Conservation (phyloP, 2,329 filamentous ascomycete genomes). For the Aspergillus sp. region DNA sequence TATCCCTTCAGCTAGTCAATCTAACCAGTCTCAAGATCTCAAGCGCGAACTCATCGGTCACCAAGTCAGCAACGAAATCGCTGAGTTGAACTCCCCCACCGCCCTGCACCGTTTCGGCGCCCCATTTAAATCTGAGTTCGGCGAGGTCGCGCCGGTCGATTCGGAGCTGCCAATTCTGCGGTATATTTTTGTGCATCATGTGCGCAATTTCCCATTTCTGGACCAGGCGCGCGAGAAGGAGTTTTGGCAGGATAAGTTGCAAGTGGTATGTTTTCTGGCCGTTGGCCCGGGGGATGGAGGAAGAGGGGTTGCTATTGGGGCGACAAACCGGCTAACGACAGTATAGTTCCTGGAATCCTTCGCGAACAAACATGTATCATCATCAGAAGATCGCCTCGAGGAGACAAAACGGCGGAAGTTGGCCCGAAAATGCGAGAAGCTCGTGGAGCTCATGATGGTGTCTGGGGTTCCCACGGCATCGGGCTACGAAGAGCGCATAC, state of each 20-base stretch:
- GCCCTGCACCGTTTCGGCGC: constrained; percentile 91
- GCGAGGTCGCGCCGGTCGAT: constrained; percentile 86
- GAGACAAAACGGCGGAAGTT: constrained; percentile 92
- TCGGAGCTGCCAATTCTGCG: constrained; percentile 88
- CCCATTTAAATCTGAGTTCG: constrained; percentile 84
- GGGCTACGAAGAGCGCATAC: constrained; percentile 93
- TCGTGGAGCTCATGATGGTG: constrained; percentile 99
- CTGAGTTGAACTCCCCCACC: constrained; percentile 87
- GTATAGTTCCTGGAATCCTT: constrained; percentile 88
- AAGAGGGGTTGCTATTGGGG: background rate
- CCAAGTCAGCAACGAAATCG: constrained; percentile 84
- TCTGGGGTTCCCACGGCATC: constrained; percentile 92
- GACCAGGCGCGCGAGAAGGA: constrained; percentile 97
- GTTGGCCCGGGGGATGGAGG: background rate
- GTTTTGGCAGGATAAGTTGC: constrained; percentile 98
- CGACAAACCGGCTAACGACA: constrained; percentile 2
- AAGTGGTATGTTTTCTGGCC: constrained; percentile 62
- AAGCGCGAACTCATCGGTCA: constrained; percentile 89
- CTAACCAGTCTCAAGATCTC: constrained; percentile 53
- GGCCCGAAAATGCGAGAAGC: constrained; percentile 84
- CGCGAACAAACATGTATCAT: constrained; percentile 92
- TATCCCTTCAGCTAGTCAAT: no score
- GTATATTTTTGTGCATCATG: constrained; percentile 96
- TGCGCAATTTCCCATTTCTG: constrained; percentile 94
- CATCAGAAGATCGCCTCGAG: constrained; percentile 89